Percentiles rank a stretch among this genome's conserved stretches.
Conservation (phyloP, 257 asterid genomes). For the Prunella vulgaris region DNA sequence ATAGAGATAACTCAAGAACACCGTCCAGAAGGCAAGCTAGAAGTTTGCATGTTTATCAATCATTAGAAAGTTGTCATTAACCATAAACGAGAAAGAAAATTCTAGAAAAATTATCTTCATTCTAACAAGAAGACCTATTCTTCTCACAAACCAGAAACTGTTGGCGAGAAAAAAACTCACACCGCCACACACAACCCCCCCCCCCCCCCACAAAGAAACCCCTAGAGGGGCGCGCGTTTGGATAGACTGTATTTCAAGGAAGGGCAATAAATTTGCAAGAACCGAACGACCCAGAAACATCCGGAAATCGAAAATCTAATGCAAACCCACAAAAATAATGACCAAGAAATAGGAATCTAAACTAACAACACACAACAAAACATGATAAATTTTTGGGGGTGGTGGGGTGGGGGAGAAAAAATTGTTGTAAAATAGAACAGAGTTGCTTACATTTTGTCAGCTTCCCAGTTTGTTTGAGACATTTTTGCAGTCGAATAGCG, state of each 20-base stretch:
- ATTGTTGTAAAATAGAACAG: neutral
- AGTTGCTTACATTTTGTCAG: conserved; percentile 82
- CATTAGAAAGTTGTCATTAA: neutral
- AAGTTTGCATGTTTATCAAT: too few relatives aligned
- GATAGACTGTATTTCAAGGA: neutral
- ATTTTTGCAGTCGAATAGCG: conserved; percentile 32
- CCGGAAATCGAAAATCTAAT: conserved; percentile 29
- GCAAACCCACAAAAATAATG: conserved; percentile 12
- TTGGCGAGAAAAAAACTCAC: neutral
- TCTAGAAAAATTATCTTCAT: neutral
- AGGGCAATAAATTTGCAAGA: neutral
- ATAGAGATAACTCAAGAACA: neutral
- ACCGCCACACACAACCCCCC: neutral
- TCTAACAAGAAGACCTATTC: neutral
- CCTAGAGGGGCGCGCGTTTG: neutral
- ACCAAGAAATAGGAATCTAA: conserved; percentile 8
- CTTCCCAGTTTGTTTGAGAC: conserved; percentile 99
- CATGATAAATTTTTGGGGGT: neutral
- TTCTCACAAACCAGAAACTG: conserved; percentile 15
- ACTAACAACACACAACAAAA: neutral
- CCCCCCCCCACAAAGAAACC: neutral
- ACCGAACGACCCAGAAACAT: conserved; percentile 13
- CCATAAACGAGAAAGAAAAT: neutral
- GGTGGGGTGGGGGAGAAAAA: neutral
- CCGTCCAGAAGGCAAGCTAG: neutral